phyloP scores from a whole-genome alignment of 2,329 filamentous ascomycete genomes.

The Pezicula neosporulosa region DNA sequence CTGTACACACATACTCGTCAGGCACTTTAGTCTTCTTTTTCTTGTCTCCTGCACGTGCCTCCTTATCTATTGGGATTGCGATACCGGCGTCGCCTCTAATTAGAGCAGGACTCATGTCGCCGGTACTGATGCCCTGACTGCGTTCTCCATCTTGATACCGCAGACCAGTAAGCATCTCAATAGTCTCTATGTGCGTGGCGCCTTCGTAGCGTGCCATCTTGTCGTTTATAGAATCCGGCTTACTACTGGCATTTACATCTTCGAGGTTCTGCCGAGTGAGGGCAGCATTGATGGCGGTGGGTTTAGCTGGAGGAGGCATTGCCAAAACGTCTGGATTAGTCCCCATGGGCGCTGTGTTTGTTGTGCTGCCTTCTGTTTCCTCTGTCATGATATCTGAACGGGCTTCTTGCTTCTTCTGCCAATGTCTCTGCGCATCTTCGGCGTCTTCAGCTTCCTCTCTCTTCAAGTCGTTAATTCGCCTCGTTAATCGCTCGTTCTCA shows the following conservation, averaged over 20 bases:
- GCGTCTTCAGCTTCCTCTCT: constrained; percentile 80
- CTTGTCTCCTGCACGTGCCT: constrained; percentile 69
- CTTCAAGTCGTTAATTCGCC: constrained; percentile 80
- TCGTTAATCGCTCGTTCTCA: constrained; percentile 83
- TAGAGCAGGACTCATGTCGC: constrained; percentile 74
- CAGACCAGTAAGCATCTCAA: constrained; percentile 89
- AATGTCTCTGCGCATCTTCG: constrained; percentile 61
- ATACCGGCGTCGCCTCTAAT: constrained; percentile 86
- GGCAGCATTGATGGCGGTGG: constrained; percentile 58
- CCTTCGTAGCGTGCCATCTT: constrained; percentile 83
- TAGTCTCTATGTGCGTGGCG: constrained; percentile 74
- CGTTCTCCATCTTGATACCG: constrained; percentile 86
- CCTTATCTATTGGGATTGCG: constrained; percentile 76
- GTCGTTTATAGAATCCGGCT: constrained; percentile 74
- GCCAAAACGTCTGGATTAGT: constrained; percentile 40
- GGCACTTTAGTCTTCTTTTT: constrained; percentile 80
- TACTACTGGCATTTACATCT: constrained; percentile 60
- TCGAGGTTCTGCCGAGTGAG: constrained; percentile 80
- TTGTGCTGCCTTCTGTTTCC: constrained; percentile 32
- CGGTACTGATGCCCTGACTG: constrained; percentile 83
- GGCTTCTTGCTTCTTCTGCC: constrained; percentile 54
- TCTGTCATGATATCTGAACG: constrained; percentile 46
- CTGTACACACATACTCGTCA: constrained; percentile 92
- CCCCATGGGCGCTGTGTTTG: constrained; percentile 19
- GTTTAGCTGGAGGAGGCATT: constrained; percentile 67